Base-by-base conservation (phyloP, 1,139 yeast species). In the Pichia sp. region DNA sequence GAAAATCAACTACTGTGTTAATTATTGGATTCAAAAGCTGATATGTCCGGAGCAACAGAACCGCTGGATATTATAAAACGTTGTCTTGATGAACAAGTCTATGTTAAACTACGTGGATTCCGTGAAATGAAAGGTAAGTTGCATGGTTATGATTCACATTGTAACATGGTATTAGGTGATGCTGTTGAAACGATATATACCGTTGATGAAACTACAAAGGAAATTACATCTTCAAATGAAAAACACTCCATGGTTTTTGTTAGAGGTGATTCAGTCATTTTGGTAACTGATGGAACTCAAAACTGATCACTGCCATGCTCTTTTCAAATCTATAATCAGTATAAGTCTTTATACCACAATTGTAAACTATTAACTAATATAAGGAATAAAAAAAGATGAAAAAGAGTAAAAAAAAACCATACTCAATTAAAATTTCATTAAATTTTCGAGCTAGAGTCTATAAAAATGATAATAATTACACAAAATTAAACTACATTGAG, bases 121-220 rank as follows among this genome's bases (percentile, higher is more conserved):
- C 74, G 99, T 53, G 96, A 89, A 60, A 74, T 91, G 65, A 76
- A 78, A 35, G 99, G 99, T 6, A 79, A 78, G 52, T 71, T 93
- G 43, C 98, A 91, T 60, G 96, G 96, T 1, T 91, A 85, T 63
- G 97, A 91, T 62, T 84, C 95, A 38, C 97, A 91, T 63, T 91
- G 97, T 63, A 91, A 93, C 61, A 79, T 93, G 74, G 96, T 91
- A 33, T 73, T 91, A 52, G 88, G 97, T 55, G 95, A 93, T 53
- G 96, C 95, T 4, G 74, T 74, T 46, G 99, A 91, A 59, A 84
- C 84, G 9, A 78, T 89, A 39, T 84, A 76, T 56, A 69, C 69
- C 30, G 58, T 77, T 30, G 74, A 69, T 31, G 79, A 70, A 14
- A 68, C 59, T 5, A 72, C 61, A 5, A 61, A 68, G 10, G 71